phyloP scores from a whole-genome alignment of 306 rosid species.

The Ormosia emarginata region DNA sequence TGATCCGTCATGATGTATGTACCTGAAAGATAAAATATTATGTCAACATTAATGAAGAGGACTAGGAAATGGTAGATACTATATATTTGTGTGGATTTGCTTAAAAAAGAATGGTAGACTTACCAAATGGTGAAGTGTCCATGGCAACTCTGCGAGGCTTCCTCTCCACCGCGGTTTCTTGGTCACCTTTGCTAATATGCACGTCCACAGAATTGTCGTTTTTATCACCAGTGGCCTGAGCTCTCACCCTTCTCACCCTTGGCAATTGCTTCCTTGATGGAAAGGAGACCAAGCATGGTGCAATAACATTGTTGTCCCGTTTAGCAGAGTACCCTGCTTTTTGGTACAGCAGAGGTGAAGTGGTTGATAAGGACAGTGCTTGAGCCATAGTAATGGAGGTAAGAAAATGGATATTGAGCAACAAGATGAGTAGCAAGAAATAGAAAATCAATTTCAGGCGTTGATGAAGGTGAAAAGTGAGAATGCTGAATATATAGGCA shows the following conservation, averaged over 20 bases:
- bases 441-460: neutral
- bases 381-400: conserved; percentile 43
- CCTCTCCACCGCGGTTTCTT: conserved; percentile 37
- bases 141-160: conserved; percentile 46
- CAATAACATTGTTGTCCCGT: neutral
- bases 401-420: neutral
- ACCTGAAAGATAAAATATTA: neutral
- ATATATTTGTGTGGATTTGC: neutral
- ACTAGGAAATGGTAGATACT: neutral
- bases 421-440: neutral
- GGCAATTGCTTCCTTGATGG: conserved; percentile 15
- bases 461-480: neutral
- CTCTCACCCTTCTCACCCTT: conserved; percentile 33
- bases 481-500: conserved; percentile 39
- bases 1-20: neutral
- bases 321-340: conserved; percentile 28
- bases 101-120: neutral
- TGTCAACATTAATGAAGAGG: neutral
- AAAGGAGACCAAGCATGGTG: conserved; percentile 35
- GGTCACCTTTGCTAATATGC: conserved; percentile 37
- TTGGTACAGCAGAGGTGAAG: conserved; percentile 32
- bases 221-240: conserved; percentile 40
- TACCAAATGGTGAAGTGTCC: conserved; percentile 71
- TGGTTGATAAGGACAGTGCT: conserved; percentile 36
- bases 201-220: conserved; percentile 58